Percentiles rank a stretch among this genome's conserved stretches.
phyloP scores from a whole-genome alignment of 2,329 filamentous ascomycete species.

The Rhinocladiella similis region DNA sequence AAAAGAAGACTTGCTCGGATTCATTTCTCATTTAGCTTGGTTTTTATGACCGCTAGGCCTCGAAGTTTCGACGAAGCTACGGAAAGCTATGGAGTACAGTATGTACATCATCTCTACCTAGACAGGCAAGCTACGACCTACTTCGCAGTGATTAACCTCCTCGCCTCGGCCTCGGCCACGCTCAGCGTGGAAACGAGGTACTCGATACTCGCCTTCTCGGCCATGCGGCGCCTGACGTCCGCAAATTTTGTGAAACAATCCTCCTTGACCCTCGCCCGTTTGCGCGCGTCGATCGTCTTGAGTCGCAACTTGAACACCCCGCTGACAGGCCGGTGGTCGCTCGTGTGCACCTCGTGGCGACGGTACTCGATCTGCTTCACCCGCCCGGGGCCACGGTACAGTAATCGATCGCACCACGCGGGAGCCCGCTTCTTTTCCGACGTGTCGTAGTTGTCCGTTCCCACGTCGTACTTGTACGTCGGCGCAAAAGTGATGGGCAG shows the following conservation, averaged over 20 bases:
- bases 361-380: constrained; percentile 86
- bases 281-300: constrained; percentile 73
- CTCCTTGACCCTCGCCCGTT: constrained; percentile 67
- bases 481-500: constrained; percentile 87
- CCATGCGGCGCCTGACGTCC: constrained; percentile 47
- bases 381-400: constrained; percentile 79
- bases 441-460: constrained; percentile 88
- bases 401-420: constrained; percentile 91
- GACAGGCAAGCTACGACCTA: background rate
- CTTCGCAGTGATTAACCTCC: constrained; percentile 12
- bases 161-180: constrained; percentile 19
- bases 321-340: constrained; percentile 90
- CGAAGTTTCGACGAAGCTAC: too few relatives aligned
- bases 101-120: background rate
- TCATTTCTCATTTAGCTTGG: too few relatives aligned
- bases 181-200: constrained; percentile 24
- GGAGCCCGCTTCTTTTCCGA: constrained; percentile 93
- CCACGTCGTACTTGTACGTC: constrained; percentile 98
- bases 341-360: constrained; percentile 84
- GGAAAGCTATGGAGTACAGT: too few relatives aligned
- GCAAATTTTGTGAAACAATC: constrained; percentile 74
- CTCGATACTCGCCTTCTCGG: constrained; percentile 23
- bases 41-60: too few relatives aligned
- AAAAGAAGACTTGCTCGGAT: too few relatives aligned
- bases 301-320: constrained; percentile 79